Evolutionary conservation across 306 rosid genomes (phyloP), one percentile per base, ranked within the genome.

Genomic region (Cucurbita ficifolia): DNA sequence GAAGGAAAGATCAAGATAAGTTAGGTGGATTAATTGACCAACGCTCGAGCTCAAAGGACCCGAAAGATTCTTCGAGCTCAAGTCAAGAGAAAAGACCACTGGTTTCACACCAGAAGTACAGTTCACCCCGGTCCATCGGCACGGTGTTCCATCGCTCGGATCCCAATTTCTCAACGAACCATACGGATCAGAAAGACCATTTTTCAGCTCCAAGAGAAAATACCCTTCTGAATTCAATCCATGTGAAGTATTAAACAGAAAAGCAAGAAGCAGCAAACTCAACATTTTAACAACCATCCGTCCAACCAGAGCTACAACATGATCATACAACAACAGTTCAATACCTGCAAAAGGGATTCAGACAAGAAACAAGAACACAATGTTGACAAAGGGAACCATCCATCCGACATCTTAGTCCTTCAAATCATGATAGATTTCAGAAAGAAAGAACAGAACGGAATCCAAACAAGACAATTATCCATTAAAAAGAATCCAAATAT

Each of bases 181-280:
- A 54, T 16, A 42, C 4, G 74, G 77, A 79, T 91, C 96, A 53
- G 43, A 24, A 76, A 95, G 54, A 82, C 84, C 80, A 8, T 63
- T 77, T 84, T 86, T 95, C 78, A 95, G 82, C 73, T 85, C 87
- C 29, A 88, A 77, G 12, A 95, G 95, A 75, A 58, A 81, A 59
- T 73, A 49, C 70, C 97, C 96, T 82, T 95, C 99, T 14, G 61
- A 72, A 82, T 88, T 95, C 90, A 95, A 83, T 39, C 97, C 96
- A 51, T 83, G 86, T 67, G 91, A 75, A 72, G 82, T 72, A 68
- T 45, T 74, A 81, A 84, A 74, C 51, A 88, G 79, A 18, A 79
- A 69, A 76, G 73, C 29, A 70, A 89, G 48, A 9, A 83, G 70
- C 24, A 88, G 81, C 21, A 83, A 77, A 78, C 65, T 63, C 48